Percentiles rank a stretch among this genome's conserved stretches.
These are phyloP conservation scores for Avicennia marina DNA, from an alignment of 257 asterid genomes.

Conservation along the genomic window DNA sequence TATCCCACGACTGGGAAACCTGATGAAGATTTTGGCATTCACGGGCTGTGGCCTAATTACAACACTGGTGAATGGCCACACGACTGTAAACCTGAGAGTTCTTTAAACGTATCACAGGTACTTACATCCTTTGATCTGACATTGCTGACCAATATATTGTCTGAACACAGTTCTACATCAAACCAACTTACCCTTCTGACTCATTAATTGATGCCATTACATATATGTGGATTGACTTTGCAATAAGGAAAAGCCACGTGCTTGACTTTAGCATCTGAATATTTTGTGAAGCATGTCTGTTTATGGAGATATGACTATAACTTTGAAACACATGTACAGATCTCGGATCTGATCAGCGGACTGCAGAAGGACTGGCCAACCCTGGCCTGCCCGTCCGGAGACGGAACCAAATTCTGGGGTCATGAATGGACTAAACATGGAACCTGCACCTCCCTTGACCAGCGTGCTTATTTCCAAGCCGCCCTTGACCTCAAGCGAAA, in stretches of 20 bases:
- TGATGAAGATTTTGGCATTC: constrained; percentile 63
- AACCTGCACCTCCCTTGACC: constrained; percentile 55
- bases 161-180: too few species aligned
- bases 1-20: constrained; percentile 70
- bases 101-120: constrained; percentile 59
- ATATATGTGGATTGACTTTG: too few species aligned
- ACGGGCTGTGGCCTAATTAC: constrained; percentile 89
- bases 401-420: constrained; percentile 59
- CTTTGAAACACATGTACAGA: constrained; percentile 29
- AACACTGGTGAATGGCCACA: constrained; percentile 59
- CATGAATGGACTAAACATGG: constrained; percentile 96
- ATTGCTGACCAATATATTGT: too few species aligned
- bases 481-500: constrained; percentile 55
- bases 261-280: too few species aligned
- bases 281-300: too few species aligned
- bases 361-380: constrained; percentile 82
- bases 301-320: too few species aligned
- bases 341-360: constrained; percentile 44
- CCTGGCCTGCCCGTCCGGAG: constrained; percentile 64
- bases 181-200: too few species aligned
- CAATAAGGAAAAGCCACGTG: too few species aligned
- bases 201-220: too few species aligned
- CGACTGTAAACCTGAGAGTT: constrained; percentile 37
- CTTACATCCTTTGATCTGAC: too few species aligned
- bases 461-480: constrained; percentile 45